A percentile compares a stretch with the other conserved stretches of the same genome.
These are phyloP conservation scores for Leccinellum luteum DNA, from an alignment of 768 basidiomycete genomes.

Conservation along the genomic window DNA sequence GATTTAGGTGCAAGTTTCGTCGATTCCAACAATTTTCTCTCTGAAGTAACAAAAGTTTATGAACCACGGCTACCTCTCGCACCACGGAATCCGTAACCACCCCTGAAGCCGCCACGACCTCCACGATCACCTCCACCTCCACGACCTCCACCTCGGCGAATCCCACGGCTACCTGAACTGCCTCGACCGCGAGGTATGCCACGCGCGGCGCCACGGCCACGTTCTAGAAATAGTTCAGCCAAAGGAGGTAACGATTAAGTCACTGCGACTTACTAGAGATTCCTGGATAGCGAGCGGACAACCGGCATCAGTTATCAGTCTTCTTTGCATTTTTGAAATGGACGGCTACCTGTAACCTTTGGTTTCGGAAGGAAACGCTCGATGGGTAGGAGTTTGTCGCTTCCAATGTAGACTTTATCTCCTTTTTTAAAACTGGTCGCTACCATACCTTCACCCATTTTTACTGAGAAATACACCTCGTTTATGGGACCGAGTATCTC, in stretches of 20 bases:
- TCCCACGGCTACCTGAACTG: constrained; percentile 28
- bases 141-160: constrained; percentile 26
- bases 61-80: constrained; percentile 51
- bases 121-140: constrained; percentile 36
- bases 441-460: constrained; percentile 95
- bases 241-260: constrained; percentile 5
- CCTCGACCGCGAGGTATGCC: constrained; percentile 29
- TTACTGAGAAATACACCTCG: constrained; percentile 96
- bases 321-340: constrained; percentile 10
- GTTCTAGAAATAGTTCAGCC: constrained; percentile 41
- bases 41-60: constrained; percentile 23
- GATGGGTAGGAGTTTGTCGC: constrained; percentile 95
- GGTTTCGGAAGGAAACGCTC: constrained; percentile 97
- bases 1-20: background rate
- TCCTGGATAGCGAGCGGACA: constrained; percentile 26
- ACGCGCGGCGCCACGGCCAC: constrained; percentile 40
- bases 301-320: background rate
- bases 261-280: constrained; percentile 9
- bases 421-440: constrained; percentile 95
- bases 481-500: constrained; percentile 99
- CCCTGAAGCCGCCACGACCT: constrained; percentile 46
- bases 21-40: background rate
- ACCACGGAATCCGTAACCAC: constrained; percentile 44
- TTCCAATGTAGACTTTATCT: constrained; percentile 96
- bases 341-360: constrained; percentile 70